Evolutionary conservation across 225 moss, liverwort and hornwort species (phyloP).

Genomic region (Thuidium tamariscinum): DNA sequence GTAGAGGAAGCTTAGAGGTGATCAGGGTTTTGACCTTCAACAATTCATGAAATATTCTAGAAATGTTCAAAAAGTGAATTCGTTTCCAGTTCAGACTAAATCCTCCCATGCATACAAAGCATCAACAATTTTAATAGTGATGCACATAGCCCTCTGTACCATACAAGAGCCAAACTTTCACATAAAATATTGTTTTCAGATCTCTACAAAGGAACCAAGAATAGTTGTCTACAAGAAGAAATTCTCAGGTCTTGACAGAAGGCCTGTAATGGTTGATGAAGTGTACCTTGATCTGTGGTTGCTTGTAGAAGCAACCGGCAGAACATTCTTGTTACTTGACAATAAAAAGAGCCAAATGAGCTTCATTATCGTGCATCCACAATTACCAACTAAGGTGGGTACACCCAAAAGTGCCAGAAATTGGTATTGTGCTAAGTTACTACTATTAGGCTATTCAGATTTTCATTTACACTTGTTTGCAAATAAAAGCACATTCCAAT

Average conservation of each 20-base stretch:
- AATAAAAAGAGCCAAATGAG: not conserved
- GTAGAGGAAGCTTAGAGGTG: not conserved
- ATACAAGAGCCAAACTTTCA: not conserved
- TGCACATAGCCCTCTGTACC: not conserved
- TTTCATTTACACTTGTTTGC: too few species aligned
- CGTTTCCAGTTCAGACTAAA: not conserved
- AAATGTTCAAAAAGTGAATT: not conserved
- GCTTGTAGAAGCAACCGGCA: conserved; percentile 67
- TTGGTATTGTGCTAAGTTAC: too few species aligned
- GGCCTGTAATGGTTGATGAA: not conserved
- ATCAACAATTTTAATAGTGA: not conserved
- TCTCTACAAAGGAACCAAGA: not conserved
- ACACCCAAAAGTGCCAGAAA: too few species aligned
- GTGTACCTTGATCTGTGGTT: conserved; percentile 70
- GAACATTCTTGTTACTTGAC: conserved; percentile 70
- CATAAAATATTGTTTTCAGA: not conserved
- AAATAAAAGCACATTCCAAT: too few species aligned
- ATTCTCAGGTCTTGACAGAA: not conserved
- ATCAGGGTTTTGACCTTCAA: not conserved
- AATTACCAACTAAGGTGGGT: not conserved
- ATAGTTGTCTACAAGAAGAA: not conserved
- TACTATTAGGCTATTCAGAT: too few species aligned
- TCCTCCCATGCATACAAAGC: not conserved
- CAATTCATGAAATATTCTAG: not conserved
- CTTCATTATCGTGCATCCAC: not conserved